Base-by-base conservation (phyloP, 148 eudicot species). In the Rhododendron griersonianum region DNA sequence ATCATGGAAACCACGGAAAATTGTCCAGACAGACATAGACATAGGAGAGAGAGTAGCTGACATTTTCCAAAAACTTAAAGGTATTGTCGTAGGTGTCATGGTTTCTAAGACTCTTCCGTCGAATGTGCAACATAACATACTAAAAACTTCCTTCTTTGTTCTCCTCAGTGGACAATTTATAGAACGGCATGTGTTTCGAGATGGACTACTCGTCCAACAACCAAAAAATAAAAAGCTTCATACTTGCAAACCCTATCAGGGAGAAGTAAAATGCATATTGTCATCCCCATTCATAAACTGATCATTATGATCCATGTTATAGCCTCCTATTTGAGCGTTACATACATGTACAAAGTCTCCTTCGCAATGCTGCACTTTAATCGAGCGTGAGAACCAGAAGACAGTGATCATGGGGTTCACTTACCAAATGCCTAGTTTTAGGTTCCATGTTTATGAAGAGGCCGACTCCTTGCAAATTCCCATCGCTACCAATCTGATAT, bases 351-450 rank as follows among this genome's bases (percentile, higher is more conserved):
- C 30, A 7, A 78, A 78, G 50, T 77, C 23, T n/a, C 57, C 7
- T 1, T 44, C 11, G 57, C 37, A 78, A 10, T 25, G 55, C 35
- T 45, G 81, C 81, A 78, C 15, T 45, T 47, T 28, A 23, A 78
- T 78, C 37, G 2, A 18, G 50, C 4, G 23, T 77, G 4, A 21
- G 50, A 78, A 45, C 44, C 44, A 39, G 44, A 39, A 39, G 44
- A 39, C 44, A 39, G 6, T 5, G 33, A 23, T 78, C n/a, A 78
- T n/a, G 23, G 55, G 57, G 13, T 1, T 45, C 81, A 78, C 81
- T 19, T 41, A 39, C 41, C 97, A 95, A 86, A 90, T 91, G 97
- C 65, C 99, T 97, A 15, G 97, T 91, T 47, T n/a, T n/a, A n/a
- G n/a, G n/a, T n/a, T n/a, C n/a, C n/a, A n/a, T n/a, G n/a, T n/a